Evolutionary conservation across 2,329 filamentous ascomycete species (phyloP), one percentile per base, ranked within the genome.

Genomic region (Neonectria neomacrospora): DNA sequence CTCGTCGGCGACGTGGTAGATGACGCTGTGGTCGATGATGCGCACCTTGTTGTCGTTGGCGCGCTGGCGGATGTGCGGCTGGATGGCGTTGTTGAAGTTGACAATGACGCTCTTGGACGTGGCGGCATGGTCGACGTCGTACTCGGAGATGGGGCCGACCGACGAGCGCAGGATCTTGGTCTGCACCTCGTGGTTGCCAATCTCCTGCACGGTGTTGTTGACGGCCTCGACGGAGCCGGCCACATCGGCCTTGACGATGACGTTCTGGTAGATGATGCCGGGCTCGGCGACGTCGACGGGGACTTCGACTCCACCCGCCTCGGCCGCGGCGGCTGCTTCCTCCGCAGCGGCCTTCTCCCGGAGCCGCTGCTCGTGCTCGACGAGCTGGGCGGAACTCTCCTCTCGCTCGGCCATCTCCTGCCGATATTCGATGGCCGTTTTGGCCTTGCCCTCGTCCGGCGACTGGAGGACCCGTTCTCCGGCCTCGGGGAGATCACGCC

Each of bases 211-310:
- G 9, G 91, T 90, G 52, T 92, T 90, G 64, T 90, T 84, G 3
- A 98, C 91, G 2, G 96, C 96, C 81, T 99, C 96, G 0, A 94
- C 94, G 0, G 95, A 98, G 39, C 96, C 96, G 65, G 91, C 92
- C 18, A 98, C 96, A 73, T 99, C 96, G 57, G 90, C 94, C 79
- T 96, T 97, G 80, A 99, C 84, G 62, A 96, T 88, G 78, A 98
- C 96, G 71, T 91, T 91, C 51, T 97, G 85, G 16, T 85, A 80
- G 54, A 83, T 82, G 8, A 85, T 78, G 9, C 83, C 81, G 34
- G 77, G 71, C 26, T 80, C 79, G 1, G 77, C 73, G 2, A 76
- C 72, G 51, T 77, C 81, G 26, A 78, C 80, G 5, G 76, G 76
- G 0, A 74, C 82, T 48, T 79, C 81, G 2, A 75, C 71, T 9